Evolutionary conservation across 192 early-diverging fungal genomes (phyloP).

Genomic region (Spizellomyces sp.): DNA sequence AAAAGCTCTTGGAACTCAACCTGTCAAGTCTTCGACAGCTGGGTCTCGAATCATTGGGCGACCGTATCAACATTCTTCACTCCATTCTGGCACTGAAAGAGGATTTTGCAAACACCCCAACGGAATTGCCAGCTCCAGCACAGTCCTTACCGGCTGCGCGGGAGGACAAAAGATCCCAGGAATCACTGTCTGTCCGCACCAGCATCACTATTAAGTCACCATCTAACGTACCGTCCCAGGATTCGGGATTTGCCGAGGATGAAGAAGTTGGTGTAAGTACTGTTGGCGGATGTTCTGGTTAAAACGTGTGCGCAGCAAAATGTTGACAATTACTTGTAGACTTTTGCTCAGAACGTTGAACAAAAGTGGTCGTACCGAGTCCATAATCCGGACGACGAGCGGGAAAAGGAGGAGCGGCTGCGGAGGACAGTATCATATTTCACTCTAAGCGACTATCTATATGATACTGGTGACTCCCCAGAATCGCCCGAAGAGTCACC

Average conservation of each 20-base stretch:
- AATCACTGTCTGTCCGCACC: neutral
- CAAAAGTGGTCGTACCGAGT: neutral
- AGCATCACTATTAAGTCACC: neutral
- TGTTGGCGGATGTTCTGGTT: no score
- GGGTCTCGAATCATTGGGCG: conserved; percentile 63
- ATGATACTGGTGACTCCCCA: neutral
- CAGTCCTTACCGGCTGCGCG: no score
- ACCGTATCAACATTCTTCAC: conserved; percentile 68
- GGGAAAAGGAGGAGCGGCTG: conserved; percentile 14
- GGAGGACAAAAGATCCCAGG: no score
- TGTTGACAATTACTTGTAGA: neutral
- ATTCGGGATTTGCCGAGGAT: conserved; percentile 34
- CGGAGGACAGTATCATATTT: conserved; percentile 29
- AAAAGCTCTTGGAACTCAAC: conserved; percentile 61
- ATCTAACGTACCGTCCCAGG: conserved; percentile 16
- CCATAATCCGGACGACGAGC: neutral
- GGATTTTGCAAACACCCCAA: conserved; percentile 9
- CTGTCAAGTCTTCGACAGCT: conserved; percentile 68
- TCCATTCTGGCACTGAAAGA: conserved; percentile 61
- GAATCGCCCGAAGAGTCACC: no score
- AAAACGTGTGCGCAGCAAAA: neutral
- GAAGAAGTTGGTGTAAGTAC: neutral
- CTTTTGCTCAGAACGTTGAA: neutral
- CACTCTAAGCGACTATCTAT: conserved; percentile 36
- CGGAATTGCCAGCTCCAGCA: no score